Conservation (phyloP, 169 alveolate genomes). For the Theileria sp. region DNA sequence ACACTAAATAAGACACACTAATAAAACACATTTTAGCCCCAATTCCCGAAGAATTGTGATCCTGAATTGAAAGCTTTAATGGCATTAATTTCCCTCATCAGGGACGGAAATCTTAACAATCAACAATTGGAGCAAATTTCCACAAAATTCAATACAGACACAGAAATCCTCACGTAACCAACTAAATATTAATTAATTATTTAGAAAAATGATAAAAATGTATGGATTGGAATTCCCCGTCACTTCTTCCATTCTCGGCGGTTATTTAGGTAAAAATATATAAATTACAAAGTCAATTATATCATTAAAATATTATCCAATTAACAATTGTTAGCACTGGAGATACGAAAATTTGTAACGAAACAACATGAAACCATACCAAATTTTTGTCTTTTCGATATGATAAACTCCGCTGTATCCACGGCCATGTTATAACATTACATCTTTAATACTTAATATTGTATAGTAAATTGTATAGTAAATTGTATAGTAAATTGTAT, state of each 20-base stretch:
- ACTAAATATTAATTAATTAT: no score
- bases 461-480: no score
- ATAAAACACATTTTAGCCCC: constrained; percentile 55
- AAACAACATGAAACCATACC: constrained; percentile 78
- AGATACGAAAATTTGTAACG: constrained; percentile 73
- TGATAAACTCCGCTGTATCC: constrained; percentile 68
- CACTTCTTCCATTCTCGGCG: constrained; percentile 70
- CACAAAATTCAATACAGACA: constrained; percentile 15
- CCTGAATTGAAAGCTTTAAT: constrained; percentile 18
- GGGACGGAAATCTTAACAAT: constrained; percentile 15
- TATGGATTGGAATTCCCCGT: constrained; percentile 35
- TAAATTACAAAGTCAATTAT: neutral
- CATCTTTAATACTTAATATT: no score
- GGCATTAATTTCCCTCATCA: constrained; percentile 22
- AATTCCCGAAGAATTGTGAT: constrained; percentile 60
- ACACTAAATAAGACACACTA: no score
- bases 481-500: no score
- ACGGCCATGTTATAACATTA: constrained; percentile 68
- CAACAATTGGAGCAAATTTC: constrained; percentile 29
- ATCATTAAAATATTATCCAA: neutral
- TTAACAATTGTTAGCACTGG: constrained; percentile 57
- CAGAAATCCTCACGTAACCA: neutral
- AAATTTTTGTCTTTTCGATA: constrained; percentile 74
- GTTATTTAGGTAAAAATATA: constrained; percentile 54
- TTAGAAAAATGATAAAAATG: constrained; percentile 22